These are phyloP conservation scores for Cicer arietinum DNA, from an alignment of 306 rosid genomes.

Conservation along the genomic window DNA sequence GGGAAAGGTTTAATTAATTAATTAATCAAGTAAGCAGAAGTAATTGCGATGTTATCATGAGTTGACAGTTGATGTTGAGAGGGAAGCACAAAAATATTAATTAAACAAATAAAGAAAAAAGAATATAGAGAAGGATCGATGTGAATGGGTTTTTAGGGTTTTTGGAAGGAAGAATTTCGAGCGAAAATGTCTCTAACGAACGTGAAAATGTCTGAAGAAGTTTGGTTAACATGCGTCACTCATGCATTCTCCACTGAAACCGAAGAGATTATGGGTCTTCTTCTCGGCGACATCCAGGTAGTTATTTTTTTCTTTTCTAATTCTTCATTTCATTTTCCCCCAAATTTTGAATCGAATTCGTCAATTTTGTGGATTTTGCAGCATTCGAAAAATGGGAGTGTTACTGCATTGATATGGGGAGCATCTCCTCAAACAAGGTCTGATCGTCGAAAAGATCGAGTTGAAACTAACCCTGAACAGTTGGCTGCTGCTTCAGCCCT, in stretches of 20 bases:
- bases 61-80: not conserved
- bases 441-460: constrained; percentile 93
- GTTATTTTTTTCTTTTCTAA: not conserved
- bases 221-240: constrained; percentile 91
- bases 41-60: not conserved
- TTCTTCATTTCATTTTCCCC: constrained; percentile 15
- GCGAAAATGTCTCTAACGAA: constrained; percentile 73
- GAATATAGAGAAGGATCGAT: not conserved
- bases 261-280: constrained; percentile 99
- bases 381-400: constrained; percentile 73
- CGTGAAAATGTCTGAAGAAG: constrained; percentile 94
- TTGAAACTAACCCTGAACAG: constrained; percentile 96
- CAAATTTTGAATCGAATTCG: not conserved
- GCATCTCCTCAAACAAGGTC: constrained; percentile 98
- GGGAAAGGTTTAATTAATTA: not conserved
- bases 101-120: not conserved
- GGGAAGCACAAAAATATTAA: not conserved
- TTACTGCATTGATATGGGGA: constrained; percentile 95
- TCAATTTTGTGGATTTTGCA: constrained; percentile 12
- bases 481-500: constrained; percentile 95
- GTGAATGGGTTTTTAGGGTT: not conserved
- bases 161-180: not conserved
- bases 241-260: constrained; percentile 98
- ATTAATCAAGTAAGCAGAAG: not conserved
- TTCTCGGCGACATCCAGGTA: constrained; percentile 94